Evolutionary conservation across 2,329 filamentous ascomycete species (phyloP).

Genomic region (Gaeumannomyces tritici): DNA sequence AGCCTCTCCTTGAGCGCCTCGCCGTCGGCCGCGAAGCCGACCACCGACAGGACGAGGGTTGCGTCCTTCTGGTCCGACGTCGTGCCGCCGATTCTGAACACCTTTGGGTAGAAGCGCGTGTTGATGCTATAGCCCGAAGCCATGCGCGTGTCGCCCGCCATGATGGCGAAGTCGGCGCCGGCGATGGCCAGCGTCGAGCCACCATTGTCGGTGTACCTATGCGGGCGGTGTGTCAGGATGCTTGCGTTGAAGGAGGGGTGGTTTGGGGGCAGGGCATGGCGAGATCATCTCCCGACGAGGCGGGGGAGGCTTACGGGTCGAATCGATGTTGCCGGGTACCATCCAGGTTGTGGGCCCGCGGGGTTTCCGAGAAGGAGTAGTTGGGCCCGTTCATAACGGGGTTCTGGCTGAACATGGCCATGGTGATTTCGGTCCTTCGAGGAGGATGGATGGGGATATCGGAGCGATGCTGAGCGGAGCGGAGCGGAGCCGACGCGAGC

Average conservation of each 20-base stretch:
- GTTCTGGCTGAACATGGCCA: constrained; percentile 65
- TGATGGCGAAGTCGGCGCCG: constrained; percentile 87
- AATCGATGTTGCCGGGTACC: constrained; percentile 66
- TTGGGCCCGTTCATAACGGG: constrained; percentile 59
- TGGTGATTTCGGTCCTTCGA: constrained; percentile 22
- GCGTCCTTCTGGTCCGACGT: constrained; percentile 77
- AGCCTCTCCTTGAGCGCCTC: constrained; percentile 88
- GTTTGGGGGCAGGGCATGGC: background rate
- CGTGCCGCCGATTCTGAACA: constrained; percentile 93
- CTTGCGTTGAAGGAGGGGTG: background rate
- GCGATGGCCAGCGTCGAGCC: constrained; percentile 93
- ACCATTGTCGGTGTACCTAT: constrained; percentile 93
- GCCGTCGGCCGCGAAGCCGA: constrained; percentile 92
- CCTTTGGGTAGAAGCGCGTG: constrained; percentile 87
- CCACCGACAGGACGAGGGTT: constrained; percentile 82
- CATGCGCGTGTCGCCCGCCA: constrained; percentile 93
- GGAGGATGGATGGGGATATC: background rate
- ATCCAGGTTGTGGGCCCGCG: constrained; percentile 42
- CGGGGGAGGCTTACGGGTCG: constrained; percentile 64
- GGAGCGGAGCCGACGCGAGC: background rate
- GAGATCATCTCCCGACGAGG: too few species aligned
- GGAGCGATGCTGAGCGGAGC: background rate
- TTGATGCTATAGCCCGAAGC: constrained; percentile 99
- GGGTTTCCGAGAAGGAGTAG: constrained; percentile 57
- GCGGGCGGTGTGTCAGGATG: background rate